Evolutionary conservation across 2,329 filamentous ascomycete species (phyloP).

Genomic region (Colletotrichum caudatum): DNA sequence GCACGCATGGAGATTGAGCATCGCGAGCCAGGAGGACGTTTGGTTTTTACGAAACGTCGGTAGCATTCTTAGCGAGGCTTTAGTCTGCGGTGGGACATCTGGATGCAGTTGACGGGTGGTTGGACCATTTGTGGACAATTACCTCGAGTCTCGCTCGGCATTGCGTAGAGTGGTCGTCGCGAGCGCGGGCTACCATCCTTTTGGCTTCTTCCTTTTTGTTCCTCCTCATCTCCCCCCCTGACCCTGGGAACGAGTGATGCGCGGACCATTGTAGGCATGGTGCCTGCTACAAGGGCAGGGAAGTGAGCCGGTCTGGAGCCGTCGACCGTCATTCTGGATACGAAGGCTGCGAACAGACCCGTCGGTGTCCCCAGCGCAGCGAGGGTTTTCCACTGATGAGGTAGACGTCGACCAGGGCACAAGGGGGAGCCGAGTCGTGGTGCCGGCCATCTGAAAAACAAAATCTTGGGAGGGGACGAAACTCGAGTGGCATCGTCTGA

Average conservation of each 20-base stretch:
- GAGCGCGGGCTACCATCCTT: not conserved
- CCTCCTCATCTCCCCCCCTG: not conserved
- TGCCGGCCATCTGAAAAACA: constrained; percentile 24
- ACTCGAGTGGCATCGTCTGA: constrained; percentile 23
- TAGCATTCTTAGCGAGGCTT: constrained; percentile 20
- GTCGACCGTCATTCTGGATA: constrained; percentile 35
- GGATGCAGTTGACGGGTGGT: not conserved
- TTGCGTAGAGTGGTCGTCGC: constrained; percentile 1
- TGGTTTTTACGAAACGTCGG: constrained; percentile 7
- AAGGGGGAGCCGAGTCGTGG: not conserved
- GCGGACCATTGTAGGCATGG: constrained; percentile 10
- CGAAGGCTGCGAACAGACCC: constrained; percentile 30
- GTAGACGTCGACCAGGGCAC: not conserved
- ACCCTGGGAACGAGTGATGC: constrained; percentile 19
- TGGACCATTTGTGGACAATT: constrained; percentile 9
- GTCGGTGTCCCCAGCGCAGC: constrained; percentile 22
- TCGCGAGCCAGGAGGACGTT: not conserved
- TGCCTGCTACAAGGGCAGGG: constrained; percentile 17
- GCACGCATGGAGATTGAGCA: constrained; percentile 28
- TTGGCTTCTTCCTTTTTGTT: not conserved
- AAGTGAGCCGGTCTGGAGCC: constrained; percentile 31
- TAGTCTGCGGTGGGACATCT: not conserved
- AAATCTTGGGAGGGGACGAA: constrained; percentile 25
- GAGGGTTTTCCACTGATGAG: constrained; percentile 29
- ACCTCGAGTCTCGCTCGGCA: constrained; percentile 7